Evolutionary conservation across 768 basidiomycete genomes (phyloP).

Genomic region (Baorangia bicolor): DNA sequence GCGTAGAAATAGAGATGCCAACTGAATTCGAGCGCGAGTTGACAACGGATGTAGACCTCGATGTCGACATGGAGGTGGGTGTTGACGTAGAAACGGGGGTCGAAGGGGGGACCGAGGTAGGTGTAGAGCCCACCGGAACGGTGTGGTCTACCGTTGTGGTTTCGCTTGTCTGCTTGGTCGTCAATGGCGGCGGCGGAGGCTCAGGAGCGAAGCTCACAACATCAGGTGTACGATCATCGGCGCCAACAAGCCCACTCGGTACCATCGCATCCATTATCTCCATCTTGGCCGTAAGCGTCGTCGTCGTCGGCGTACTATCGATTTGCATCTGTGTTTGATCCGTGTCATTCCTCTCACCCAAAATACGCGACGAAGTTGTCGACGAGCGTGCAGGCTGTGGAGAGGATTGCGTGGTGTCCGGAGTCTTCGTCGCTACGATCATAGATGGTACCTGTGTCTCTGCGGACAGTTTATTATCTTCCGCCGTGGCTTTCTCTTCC

Average conservation of each 20-base stretch:
- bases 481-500: not conserved
- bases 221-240: conserved; percentile 20
- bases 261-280: conserved; percentile 26
- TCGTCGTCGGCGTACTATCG: conserved; percentile 1
- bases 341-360: not conserved
- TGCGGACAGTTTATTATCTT: not conserved
- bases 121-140: not conserved
- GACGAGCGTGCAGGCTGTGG: not conserved
- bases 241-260: conserved; percentile 16
- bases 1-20: conserved; percentile 9
- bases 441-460: not conserved
- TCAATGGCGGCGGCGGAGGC: conserved; percentile 34
- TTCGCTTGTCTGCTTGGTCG: conserved; percentile 21
- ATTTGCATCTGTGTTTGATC: conserved; percentile 9
- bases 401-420: not conserved
- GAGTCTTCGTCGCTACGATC: not conserved
- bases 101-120: not conserved
- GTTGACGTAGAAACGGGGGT: conserved; percentile 13
- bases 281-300: conserved; percentile 23
- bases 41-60: conserved; percentile 20
- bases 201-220: conserved; percentile 31
- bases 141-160: conserved; percentile 1
- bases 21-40: conserved; percentile 30
- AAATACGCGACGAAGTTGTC: not conserved
- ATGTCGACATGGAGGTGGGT: conserved; percentile 20